A percentile compares a stretch with the other conserved stretches of the same genome.
phyloP scores from a whole-genome alignment of 176 grass and related monocot genomes.

The Alloteropsis semialata region DNA sequence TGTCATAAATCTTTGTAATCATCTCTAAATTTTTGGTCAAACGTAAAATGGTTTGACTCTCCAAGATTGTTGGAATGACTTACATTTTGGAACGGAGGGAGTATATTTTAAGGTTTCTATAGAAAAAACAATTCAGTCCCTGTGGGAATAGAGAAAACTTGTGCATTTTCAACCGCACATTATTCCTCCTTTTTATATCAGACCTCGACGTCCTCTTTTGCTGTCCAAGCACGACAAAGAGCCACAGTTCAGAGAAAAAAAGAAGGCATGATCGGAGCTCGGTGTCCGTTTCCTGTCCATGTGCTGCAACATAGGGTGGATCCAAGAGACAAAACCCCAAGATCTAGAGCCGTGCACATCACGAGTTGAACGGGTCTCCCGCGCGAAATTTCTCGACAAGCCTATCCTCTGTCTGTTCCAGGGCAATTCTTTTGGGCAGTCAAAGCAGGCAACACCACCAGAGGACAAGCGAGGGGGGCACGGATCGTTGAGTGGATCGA shows the following conservation, averaged over 20 bases:
- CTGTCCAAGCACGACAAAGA: not conserved
- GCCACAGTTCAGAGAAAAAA: not conserved
- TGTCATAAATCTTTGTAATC: no score
- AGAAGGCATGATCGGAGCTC: not conserved
- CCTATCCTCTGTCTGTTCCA: not conserved
- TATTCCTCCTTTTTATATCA: not conserved
- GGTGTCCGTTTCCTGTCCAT: not conserved
- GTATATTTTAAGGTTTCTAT: not conserved
- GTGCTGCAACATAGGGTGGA: not conserved
- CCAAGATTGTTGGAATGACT: no score
- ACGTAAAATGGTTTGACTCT: no score
- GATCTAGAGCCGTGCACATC: not conserved
- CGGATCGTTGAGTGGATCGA: not conserved
- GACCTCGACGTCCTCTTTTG: not conserved
- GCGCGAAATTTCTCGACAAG: conserved; percentile 37
- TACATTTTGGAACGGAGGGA: no score
- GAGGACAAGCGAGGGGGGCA: not conserved
- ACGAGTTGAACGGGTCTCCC: not conserved
- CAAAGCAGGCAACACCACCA: not conserved
- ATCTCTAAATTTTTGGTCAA: no score
- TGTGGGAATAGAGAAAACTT: not conserved
- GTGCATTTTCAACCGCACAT: not conserved
- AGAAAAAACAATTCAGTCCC: not conserved
- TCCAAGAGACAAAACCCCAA: not conserved
- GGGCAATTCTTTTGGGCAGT: not conserved